Percentiles rank a stretch among this genome's conserved stretches.
Evolutionary conservation across 164 flowering plant genomes (phyloP).

Genomic region (Tinospora cordifolia): DNA sequence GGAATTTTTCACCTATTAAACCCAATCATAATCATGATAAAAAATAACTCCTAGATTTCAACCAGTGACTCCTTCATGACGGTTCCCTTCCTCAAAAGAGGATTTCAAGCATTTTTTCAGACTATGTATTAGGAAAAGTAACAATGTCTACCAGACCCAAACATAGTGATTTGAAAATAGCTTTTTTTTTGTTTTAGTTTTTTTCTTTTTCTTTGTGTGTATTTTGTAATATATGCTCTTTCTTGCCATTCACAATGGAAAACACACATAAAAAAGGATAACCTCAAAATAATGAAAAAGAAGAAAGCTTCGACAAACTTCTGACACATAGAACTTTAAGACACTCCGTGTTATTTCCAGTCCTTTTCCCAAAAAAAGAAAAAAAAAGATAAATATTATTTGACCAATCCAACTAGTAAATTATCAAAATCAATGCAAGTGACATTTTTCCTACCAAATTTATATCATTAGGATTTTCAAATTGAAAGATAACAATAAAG

Average conservation of each 20-base stretch:
- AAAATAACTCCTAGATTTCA: background rate
- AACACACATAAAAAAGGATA: background rate
- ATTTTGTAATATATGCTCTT: background rate
- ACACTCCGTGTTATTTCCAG: no score
- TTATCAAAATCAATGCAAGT: background rate
- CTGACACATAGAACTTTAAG: no score
- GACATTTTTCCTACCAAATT: background rate
- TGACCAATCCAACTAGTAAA: background rate
- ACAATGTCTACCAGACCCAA: background rate
- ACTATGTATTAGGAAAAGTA: background rate
- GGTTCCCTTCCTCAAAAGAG: background rate
- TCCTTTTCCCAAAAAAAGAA: background rate
- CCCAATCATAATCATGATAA: no score
- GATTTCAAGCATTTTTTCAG: background rate
- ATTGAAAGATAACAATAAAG: background rate
- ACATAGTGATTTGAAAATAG: background rate
- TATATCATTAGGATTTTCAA: background rate
- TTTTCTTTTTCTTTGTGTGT: background rate
- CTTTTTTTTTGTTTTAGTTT: background rate
- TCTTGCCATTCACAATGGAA: background rate
- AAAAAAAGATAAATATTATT: background rate
- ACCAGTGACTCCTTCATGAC: background rate
- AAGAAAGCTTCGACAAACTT: background rate
- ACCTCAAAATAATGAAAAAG: background rate
- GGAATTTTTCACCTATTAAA: no score